phyloP scores from a whole-genome alignment of 2,329 filamentous ascomycete genomes.

The Talaromyces atroroseus region DNA sequence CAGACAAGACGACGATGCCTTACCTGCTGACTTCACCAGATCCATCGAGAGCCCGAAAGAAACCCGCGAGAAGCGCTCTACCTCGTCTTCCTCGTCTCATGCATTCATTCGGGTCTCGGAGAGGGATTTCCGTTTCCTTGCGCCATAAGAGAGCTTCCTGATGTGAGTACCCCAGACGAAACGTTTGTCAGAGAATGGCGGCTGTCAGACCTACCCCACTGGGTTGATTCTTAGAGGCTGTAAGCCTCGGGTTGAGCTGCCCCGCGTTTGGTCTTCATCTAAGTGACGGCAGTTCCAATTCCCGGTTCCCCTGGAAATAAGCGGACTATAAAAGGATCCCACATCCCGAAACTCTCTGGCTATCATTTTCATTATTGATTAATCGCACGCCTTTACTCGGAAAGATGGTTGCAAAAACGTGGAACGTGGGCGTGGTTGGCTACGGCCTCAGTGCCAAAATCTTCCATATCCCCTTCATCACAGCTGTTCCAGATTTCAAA shows the following conservation, averaged over 20 bases:
- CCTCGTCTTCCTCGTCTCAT: no score
- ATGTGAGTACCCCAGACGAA: no score
- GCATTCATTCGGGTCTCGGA: no score
- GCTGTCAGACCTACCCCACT: not conserved
- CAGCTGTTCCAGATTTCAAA: conserved; percentile 56
- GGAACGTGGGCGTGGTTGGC: conserved; percentile 55
- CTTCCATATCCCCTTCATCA: conserved; percentile 79
- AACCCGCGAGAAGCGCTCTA: no score
- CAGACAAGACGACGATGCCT: no score
- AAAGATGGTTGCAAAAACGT: conserved; percentile 41
- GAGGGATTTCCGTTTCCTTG: no score
- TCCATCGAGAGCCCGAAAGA: no score
- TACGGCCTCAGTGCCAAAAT: conserved; percentile 66
- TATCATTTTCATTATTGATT: not conserved
- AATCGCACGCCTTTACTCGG: not conserved
- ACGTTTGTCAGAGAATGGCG: no score
- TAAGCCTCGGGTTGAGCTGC: conserved; percentile 15
- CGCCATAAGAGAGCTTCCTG: no score
- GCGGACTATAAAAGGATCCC: not conserved
- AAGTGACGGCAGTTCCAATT: not conserved
- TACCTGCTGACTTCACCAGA: no score
- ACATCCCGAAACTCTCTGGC: not conserved
- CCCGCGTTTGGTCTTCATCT: conserved; percentile 1
- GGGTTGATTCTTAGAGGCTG: not conserved
- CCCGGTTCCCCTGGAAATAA: not conserved